Evolutionary conservation across 345 rosid genomes (phyloP).

Genomic region (Gossypium thurberi): DNA sequence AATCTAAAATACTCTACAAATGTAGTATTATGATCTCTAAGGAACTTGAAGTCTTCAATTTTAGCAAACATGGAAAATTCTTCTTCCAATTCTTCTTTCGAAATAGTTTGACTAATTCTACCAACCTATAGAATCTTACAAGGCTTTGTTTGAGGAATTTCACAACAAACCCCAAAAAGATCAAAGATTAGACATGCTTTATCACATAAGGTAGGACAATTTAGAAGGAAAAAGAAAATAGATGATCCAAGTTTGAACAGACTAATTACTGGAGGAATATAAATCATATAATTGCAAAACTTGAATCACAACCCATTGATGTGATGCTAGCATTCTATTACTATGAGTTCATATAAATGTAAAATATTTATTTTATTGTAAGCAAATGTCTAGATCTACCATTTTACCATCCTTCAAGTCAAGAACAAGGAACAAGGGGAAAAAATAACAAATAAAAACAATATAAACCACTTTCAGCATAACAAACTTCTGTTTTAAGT

Average conservation of each 20-base stretch:
- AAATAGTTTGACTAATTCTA: slow-evolving; percentile 60
- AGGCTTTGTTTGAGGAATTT: slow-evolving; percentile 65
- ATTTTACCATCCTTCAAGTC: neutral
- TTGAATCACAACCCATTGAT: neutral
- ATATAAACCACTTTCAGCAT: neutral
- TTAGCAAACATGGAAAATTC: slow-evolving; percentile 68
- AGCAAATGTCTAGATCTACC: neutral
- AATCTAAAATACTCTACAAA: slow-evolving; percentile 50
- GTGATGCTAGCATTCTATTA: neutral
- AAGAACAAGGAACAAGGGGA: neutral
- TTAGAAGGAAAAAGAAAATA: neutral
- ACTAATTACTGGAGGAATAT: neutral
- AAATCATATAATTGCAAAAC: neutral
- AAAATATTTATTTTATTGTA: neutral
- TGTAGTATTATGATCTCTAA: slow-evolving; percentile 67
- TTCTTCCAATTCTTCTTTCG: slow-evolving; percentile 60
- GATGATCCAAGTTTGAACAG: neutral
- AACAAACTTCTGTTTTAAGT: neutral
- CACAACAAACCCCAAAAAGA: neutral
- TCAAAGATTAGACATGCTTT: no score
- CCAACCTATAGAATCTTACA: slow-evolving; percentile 80
- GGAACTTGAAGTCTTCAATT: slow-evolving; percentile 69
- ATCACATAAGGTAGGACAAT: no score
- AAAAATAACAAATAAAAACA: neutral
- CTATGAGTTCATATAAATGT: neutral